These are phyloP conservation scores for Onygena corvina DNA, from an alignment of 2,329 filamentous ascomycete species.

Conservation along the genomic window DNA sequence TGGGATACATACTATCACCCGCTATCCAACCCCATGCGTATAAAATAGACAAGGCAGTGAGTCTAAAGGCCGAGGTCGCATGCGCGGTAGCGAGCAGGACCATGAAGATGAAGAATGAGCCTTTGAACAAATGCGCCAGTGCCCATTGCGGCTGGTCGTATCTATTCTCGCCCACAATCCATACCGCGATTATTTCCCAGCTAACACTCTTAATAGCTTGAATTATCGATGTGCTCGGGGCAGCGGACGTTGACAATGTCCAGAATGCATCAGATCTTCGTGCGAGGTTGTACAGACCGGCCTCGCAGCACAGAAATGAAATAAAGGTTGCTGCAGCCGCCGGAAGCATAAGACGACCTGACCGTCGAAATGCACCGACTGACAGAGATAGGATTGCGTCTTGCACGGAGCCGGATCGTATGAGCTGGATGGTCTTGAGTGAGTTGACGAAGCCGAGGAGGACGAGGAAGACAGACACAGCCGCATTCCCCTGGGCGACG, in stretches of 20 bases:
- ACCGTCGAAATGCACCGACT: slow-evolving; percentile 46
- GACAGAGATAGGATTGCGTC: slow-evolving; percentile 44
- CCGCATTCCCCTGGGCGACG: slow-evolving; percentile 49
- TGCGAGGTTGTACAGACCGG: slow-evolving; percentile 46
- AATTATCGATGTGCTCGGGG: slow-evolving; percentile 30
- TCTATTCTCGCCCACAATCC: slow-evolving; percentile 40
- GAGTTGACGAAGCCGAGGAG: slow-evolving; percentile 54
- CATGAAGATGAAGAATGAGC: slow-evolving; percentile 45
- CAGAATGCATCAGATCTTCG: slow-evolving; percentile 49
- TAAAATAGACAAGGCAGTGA: slow-evolving; percentile 37
- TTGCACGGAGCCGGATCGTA: slow-evolving; percentile 43
- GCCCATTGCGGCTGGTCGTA: slow-evolving; percentile 52
- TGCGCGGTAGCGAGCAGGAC: slow-evolving; percentile 42
- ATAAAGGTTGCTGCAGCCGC: slow-evolving; percentile 44
- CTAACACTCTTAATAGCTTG: slow-evolving; percentile 36
- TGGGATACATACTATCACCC: slow-evolving; percentile 22
- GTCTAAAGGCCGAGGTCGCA: slow-evolving; percentile 40
- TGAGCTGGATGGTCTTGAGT: slow-evolving; percentile 47
- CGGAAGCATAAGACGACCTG: slow-evolving; percentile 48
- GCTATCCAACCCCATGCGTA: slow-evolving; percentile 37
- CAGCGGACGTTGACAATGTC: slow-evolving; percentile 42
- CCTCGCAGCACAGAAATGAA: slow-evolving; percentile 45
- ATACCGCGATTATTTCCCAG: slow-evolving; percentile 40
- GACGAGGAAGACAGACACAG: slow-evolving; percentile 55
- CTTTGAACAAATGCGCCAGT: slow-evolving; percentile 43